Evolutionary conservation across 2,329 filamentous ascomycete species (phyloP).

Genomic region (Aspergillus sp.): DNA sequence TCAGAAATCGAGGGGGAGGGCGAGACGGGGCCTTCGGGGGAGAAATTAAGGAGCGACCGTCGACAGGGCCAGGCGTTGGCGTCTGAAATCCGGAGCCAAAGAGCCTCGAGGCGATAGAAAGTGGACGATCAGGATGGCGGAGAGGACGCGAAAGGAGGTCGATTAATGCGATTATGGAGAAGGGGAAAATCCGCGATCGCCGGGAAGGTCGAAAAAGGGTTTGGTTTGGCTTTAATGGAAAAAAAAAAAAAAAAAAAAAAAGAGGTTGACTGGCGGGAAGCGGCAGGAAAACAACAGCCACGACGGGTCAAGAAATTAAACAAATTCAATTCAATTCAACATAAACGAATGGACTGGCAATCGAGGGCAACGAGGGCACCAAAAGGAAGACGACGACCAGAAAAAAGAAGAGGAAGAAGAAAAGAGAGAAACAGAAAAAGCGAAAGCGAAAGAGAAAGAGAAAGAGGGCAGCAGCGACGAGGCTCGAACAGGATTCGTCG

Average conservation of each 20-base stretch:
- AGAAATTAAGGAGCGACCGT: neutral
- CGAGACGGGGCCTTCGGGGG: neutral
- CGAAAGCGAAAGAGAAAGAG: neutral
- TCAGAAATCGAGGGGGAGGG: neutral
- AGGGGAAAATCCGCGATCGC: conserved; percentile 12
- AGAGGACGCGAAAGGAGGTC: neutral
- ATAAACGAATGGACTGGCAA: conserved; percentile 5
- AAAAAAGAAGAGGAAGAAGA: neutral
- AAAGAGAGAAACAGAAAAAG: neutral
- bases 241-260: neutral
- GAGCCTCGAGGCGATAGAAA: neutral
- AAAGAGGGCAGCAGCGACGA: neutral
- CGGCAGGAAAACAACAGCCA: conserved; percentile 1
- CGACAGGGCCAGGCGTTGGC: neutral
- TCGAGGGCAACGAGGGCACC: neutral
- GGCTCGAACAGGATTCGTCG: neutral
- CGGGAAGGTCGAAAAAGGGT: conserved; percentile 12
- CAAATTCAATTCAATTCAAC: neutral
- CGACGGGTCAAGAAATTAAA: neutral
- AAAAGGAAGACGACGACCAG: neutral
- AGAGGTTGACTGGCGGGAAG: conserved; percentile 5
- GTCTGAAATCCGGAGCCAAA: neutral
- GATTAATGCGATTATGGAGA: conserved; percentile 11
- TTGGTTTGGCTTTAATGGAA: neutral
- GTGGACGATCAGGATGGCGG: neutral